Conservation (phyloP, 1,284 basidiomycete species). For the Ganoderma lingzhi region DNA sequence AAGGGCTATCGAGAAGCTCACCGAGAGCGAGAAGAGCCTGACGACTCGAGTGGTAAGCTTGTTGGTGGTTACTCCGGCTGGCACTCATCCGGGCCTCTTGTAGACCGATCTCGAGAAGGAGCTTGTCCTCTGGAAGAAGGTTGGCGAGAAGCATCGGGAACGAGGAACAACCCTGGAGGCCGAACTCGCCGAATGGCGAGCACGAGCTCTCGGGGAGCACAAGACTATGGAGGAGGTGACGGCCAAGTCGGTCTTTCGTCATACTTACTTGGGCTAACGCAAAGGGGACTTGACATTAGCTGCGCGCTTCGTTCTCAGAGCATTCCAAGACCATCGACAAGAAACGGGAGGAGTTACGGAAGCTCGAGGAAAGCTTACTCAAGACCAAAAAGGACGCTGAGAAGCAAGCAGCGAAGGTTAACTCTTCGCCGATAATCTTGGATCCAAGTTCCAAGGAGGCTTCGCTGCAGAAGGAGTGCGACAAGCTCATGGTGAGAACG, state of each 20-base stretch:
- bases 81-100: not conserved
- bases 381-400: constrained; percentile 61
- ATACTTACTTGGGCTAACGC: not conserved
- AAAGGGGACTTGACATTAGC: constrained; percentile 25
- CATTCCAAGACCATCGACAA: constrained; percentile 28
- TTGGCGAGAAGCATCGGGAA: constrained; percentile 51
- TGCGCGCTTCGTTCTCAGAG: constrained; percentile 36
- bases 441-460: constrained; percentile 48
- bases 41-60: constrained; percentile 21
- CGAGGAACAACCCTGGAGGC: constrained; percentile 42
- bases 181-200: constrained; percentile 44
- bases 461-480: constrained; percentile 55
- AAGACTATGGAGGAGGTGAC: constrained; percentile 45
- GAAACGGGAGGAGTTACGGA: constrained; percentile 35
- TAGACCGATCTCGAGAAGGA: constrained; percentile 51
- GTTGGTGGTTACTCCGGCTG: not conserved
- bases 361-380: constrained; percentile 44
- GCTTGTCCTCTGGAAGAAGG: constrained; percentile 51
- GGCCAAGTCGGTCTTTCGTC: too few relatives aligned
- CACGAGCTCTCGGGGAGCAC: constrained; percentile 47
- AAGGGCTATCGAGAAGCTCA: constrained; percentile 76
- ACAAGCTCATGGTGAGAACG: constrained; percentile 71
- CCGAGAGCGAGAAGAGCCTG: constrained; percentile 67
- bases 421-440: constrained; percentile 44
- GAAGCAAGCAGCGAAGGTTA: constrained; percentile 54